Evolutionary conservation across 106 monocot species (phyloP).

Genomic region (Iris macrosiphon): DNA sequence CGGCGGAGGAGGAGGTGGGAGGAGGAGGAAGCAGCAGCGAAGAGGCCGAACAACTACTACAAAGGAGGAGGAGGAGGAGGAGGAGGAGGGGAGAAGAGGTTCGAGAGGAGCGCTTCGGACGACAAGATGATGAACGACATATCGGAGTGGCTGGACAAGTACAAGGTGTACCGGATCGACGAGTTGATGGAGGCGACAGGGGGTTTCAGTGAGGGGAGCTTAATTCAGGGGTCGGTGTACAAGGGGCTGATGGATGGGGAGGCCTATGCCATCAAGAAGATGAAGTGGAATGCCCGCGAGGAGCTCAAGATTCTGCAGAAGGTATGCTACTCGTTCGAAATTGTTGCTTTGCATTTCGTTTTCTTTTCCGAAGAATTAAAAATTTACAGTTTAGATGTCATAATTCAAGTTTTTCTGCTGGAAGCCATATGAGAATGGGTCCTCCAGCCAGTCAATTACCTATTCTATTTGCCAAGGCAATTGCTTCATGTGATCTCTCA

Average conservation of each 20-base stretch:
- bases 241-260: constrained; percentile 39
- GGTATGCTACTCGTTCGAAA: too few species aligned
- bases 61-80: neutral
- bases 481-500: too few species aligned
- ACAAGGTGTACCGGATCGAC: constrained; percentile 48
- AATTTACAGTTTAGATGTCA: too few species aligned
- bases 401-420: too few species aligned
- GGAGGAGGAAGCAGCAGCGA: neutral
- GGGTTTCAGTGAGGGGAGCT: constrained; percentile 34
- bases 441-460: too few species aligned
- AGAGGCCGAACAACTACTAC: too few species aligned
- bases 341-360: too few species aligned
- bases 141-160: constrained; percentile 75
- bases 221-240: constrained; percentile 69
- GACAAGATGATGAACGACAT: constrained; percentile 47
- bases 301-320: constrained; percentile 91
- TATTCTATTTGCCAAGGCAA: too few species aligned
- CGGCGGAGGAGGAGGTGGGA: constrained; percentile 1
- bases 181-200: constrained; percentile 51
- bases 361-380: too few species aligned
- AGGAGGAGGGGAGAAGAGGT: neutral
- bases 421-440: too few species aligned
- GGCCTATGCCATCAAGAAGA: constrained; percentile 68
- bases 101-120: constrained; percentile 1
- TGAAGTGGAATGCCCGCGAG: constrained; percentile 84